Percentiles rank a stretch among this genome's conserved stretches.
Conservation (phyloP, 345 rosid genomes). For the Arabis alpina region DNA sequence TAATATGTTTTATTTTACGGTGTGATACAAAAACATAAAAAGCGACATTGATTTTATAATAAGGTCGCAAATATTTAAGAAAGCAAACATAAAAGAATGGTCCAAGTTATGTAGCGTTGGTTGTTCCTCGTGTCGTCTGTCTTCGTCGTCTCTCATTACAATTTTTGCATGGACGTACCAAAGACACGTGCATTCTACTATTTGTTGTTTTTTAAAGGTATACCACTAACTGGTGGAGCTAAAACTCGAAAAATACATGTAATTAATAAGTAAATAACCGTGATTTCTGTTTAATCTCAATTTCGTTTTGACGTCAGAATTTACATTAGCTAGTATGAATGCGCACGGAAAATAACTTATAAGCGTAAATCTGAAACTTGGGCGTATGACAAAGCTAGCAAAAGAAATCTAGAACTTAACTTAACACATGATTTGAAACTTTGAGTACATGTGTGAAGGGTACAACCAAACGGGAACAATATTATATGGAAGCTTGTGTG, state of each 20-base stretch:
- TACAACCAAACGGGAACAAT: background rate
- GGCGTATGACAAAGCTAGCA: background rate
- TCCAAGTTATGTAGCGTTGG: slow-evolving; percentile 10
- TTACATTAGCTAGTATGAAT: no score
- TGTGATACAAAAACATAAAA: background rate
- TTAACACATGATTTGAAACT: background rate
- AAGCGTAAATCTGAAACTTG: background rate
- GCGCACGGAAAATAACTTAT: no score
- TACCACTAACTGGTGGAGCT: background rate
- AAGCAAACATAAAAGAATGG: background rate
- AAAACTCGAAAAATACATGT: background rate
- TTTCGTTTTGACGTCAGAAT: background rate
- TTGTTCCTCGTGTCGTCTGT: slow-evolving; percentile 19
- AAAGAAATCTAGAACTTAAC: background rate
- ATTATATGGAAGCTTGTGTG: slow-evolving; percentile 17
- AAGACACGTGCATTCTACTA: slow-evolving; percentile 15
- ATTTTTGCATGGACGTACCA: slow-evolving; percentile 22
- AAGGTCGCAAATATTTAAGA: no score
- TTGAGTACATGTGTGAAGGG: background rate
- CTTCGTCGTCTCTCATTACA: slow-evolving; percentile 13
- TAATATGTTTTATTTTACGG: background rate
- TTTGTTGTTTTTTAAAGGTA: background rate
- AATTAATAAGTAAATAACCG: no score
- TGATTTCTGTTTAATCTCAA: background rate
- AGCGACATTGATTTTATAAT: background rate